These are phyloP conservation scores for Paramecium sonneborni DNA, from an alignment of 73 alveolate genomes.

Conservation along the genomic window DNA sequence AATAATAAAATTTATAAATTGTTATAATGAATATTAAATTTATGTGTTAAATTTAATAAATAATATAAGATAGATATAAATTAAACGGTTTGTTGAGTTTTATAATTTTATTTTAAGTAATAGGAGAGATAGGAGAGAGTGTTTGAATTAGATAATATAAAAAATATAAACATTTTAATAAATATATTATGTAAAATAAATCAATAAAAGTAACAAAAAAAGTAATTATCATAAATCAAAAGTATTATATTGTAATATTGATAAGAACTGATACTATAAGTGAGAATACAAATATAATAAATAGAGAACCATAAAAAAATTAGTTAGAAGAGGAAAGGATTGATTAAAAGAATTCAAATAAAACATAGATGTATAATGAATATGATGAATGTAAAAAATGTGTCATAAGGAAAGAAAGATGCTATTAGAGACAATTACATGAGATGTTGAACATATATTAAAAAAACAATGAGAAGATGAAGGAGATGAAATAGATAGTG, in stretches of 20 bases:
- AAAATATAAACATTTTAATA: background rate
- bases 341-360: background rate
- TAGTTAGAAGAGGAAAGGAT: background rate
- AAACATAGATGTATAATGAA: background rate
- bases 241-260: background rate
- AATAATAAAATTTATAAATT: no score
- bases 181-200: background rate
- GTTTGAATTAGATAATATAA: background rate
- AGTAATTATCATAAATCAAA: conserved; percentile 5
- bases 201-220: background rate
- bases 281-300: background rate
- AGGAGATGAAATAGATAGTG: background rate
- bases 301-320: background rate
- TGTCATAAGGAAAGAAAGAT: background rate
- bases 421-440: background rate
- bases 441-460: background rate
- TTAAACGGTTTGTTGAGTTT: no score
- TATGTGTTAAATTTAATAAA: no score
- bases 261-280: background rate
- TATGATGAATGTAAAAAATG: background rate
- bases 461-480: background rate
- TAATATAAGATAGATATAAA: no score
- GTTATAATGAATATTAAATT: no score
- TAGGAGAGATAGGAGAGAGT: no score
- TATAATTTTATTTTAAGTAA: no score